These are phyloP conservation scores for Microcyclospora pomicola DNA, from an alignment of 2,329 filamentous ascomycete species.

Conservation along the genomic window DNA sequence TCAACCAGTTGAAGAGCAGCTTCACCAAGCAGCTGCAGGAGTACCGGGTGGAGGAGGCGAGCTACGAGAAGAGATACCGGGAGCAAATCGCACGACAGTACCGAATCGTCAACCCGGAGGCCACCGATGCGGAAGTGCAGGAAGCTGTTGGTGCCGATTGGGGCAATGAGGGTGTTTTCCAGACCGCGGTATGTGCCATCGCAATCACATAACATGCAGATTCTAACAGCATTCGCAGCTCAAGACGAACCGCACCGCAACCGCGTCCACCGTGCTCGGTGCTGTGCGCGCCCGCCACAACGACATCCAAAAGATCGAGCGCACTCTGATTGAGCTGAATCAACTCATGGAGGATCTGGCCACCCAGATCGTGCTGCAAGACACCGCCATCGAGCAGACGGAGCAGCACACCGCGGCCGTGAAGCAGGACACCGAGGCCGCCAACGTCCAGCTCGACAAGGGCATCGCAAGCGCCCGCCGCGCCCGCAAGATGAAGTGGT, in stretches of 20 bases:
- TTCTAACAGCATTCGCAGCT: conserved; percentile 37
- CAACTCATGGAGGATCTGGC: conserved; percentile 62
- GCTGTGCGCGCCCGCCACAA: conserved; percentile 72
- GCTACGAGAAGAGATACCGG: conserved; percentile 56
- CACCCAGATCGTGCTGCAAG: conserved; percentile 59
- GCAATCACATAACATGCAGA: neutral
- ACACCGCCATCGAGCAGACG: conserved; percentile 45
- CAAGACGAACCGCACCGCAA: conserved; percentile 58
- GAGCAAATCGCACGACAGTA: conserved; percentile 72
- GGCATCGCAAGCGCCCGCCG: conserved; percentile 54
- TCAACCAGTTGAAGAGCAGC: conserved; percentile 53
- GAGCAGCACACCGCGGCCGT: conserved; percentile 55
- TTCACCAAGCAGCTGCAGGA: conserved; percentile 59
- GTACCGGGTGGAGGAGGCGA: conserved; percentile 57
- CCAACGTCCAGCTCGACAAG: conserved; percentile 53
- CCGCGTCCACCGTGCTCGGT: conserved; percentile 59
- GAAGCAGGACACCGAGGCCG: conserved; percentile 51
- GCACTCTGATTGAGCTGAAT: conserved; percentile 56
- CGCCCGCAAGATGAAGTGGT: conserved; percentile 69
- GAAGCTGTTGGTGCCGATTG: conserved; percentile 58
- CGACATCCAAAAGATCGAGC: conserved; percentile 68
- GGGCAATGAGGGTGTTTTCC: conserved; percentile 69
- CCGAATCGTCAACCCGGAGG: conserved; percentile 56
- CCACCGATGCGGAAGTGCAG: conserved; percentile 57
- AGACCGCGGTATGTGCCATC: conserved; percentile 54